These are phyloP conservation scores for Lactarius pseudohatsudake DNA, from an alignment of 768 basidiomycete genomes.

Conservation along the genomic window DNA sequence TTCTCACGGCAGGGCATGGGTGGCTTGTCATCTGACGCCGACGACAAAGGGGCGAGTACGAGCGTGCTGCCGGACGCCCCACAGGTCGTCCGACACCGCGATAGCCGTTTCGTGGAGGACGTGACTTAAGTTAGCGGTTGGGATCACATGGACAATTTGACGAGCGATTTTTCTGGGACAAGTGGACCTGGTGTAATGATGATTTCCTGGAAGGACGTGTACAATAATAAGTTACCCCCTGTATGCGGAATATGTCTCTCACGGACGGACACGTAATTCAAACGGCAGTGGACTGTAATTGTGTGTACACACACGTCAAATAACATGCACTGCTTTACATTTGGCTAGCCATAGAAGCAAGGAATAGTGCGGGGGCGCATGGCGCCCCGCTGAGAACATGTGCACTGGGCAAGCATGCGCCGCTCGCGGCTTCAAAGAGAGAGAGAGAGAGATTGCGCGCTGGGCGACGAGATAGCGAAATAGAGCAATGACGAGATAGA, in stretches of 20 bases:
- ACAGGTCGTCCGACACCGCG: slow-evolving; percentile 12
- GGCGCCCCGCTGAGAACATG: background rate
- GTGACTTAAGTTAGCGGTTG: background rate
- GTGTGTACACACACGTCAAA: background rate
- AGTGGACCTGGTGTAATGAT: background rate
- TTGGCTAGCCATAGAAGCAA: background rate
- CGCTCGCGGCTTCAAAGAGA: background rate
- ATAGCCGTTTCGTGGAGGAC: slow-evolving; percentile 29
- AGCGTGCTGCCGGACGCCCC: background rate
- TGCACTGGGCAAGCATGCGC: slow-evolving; percentile 4
- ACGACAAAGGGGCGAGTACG: background rate
- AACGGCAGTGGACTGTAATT: background rate
- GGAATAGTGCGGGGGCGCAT: background rate
- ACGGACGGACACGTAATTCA: slow-evolving; percentile 1
- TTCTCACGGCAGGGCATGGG: background rate
- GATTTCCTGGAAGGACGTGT: background rate
- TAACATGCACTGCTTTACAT: background rate
- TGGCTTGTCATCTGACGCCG: background rate
- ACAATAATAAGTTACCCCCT: slow-evolving; percentile 1
- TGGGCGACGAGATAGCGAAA: background rate
- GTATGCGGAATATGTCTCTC: background rate
- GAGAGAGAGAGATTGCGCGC: slow-evolving; percentile 1
- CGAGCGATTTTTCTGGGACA: background rate
- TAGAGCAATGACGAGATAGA: background rate
- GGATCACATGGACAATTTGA: background rate